These are phyloP conservation scores for Lentinula aciculospora DNA, from an alignment of 768 basidiomycete genomes.

Conservation along the genomic window DNA sequence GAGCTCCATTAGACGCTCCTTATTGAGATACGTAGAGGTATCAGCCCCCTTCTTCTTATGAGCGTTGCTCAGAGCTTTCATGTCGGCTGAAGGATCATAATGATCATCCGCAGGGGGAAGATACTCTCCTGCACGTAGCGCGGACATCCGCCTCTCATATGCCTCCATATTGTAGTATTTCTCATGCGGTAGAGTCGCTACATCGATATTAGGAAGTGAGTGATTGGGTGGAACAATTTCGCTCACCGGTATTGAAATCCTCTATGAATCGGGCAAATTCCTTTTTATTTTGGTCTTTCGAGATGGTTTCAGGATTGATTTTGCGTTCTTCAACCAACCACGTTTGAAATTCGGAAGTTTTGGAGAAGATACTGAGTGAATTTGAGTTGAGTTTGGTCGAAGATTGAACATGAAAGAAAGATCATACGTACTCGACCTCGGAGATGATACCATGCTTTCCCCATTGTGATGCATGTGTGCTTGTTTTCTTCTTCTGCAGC, in stretches of 20 bases:
- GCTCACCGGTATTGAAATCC: conserved; percentile 75
- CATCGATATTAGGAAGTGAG: neutral
- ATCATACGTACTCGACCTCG: conserved; percentile 68
- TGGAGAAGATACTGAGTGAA: conserved; percentile 65
- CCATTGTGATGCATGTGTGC: conserved; percentile 64
- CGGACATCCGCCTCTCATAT: conserved; percentile 80
- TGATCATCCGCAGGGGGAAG: conserved; percentile 63
- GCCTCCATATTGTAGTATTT: conserved; percentile 91
- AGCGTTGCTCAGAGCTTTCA: conserved; percentile 66
- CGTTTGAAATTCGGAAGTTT: conserved; percentile 80
- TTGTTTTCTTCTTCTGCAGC: conserved; percentile 50
- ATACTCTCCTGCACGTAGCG: conserved; percentile 79
- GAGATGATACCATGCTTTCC: conserved; percentile 86
- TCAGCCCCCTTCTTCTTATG: conserved; percentile 68
- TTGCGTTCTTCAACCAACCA: conserved; percentile 94
- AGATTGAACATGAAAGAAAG: neutral
- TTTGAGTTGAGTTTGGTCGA: conserved; percentile 2
- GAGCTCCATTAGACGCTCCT: conserved; percentile 77
- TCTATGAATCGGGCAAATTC: conserved; percentile 81
- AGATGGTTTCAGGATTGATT: conserved; percentile 83
- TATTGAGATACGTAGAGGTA: conserved; percentile 68
- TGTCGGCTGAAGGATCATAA: conserved; percentile 83
- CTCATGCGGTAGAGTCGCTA: conserved; percentile 89
- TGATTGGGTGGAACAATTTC: neutral
- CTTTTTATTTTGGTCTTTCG: conserved; percentile 81